These are phyloP conservation scores for Salix purpurea DNA, from an alignment of 345 rosid species.

Conservation along the genomic window DNA sequence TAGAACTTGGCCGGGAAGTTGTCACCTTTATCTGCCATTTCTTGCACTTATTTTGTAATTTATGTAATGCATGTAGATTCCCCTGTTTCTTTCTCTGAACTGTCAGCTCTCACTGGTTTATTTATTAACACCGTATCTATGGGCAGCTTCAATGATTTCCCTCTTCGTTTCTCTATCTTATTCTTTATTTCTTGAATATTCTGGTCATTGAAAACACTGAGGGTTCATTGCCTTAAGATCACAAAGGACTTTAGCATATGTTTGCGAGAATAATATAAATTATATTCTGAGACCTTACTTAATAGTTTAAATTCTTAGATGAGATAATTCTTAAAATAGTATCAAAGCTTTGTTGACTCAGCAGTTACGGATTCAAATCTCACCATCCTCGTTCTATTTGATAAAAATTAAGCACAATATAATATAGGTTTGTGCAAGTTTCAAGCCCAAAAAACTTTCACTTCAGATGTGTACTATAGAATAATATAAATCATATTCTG, in stretches of 20 bases:
- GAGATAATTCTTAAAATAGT: too few species aligned
- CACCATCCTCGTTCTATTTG: too few species aligned
- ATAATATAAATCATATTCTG: too few species aligned
- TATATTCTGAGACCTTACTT: accelerated
- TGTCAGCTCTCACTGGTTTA: background rate
- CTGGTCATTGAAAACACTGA: background rate
- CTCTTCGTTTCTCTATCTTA: background rate
- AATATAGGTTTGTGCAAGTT: too few species aligned
- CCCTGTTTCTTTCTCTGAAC: background rate
- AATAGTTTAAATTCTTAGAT: too few species aligned
- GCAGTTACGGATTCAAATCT: too few species aligned
- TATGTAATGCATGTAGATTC: background rate
- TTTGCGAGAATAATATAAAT: too few species aligned
- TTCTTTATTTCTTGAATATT: background rate
- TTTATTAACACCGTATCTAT: background rate
- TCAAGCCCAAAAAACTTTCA: too few species aligned
- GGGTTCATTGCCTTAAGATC: background rate
- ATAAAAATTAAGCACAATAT: too few species aligned
- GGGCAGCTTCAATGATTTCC: background rate
- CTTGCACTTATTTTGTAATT: background rate
- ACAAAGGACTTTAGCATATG: too few species aligned
- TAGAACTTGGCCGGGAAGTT: background rate
- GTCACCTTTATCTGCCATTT: background rate
- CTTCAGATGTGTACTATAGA: too few species aligned
- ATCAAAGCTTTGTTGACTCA: too few species aligned